phyloP scores from a whole-genome alignment of 164 flowering plant species.

The Magnolia changhungtana region DNA sequence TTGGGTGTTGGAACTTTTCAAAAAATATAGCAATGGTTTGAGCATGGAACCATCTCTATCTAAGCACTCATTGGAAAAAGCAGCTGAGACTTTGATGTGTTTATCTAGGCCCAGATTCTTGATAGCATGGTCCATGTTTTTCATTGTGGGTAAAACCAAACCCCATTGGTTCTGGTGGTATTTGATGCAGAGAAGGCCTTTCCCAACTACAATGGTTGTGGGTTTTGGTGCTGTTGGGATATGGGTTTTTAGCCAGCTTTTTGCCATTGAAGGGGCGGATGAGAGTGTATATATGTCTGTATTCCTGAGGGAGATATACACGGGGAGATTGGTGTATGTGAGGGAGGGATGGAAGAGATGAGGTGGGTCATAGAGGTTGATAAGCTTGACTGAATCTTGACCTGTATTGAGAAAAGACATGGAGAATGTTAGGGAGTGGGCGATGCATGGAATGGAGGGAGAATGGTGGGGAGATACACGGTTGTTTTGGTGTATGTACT shows the following conservation, averaged over 20 bases:
- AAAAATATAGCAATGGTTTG: conserved; percentile 48
- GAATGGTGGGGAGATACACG: background rate
- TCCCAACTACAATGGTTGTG: conserved; percentile 62
- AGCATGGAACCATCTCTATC: conserved; percentile 29
- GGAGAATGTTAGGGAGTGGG: background rate
- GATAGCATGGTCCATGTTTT: conserved; percentile 61
- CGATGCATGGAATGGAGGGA: background rate
- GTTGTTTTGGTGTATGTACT: background rate
- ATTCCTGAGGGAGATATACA: conserved; percentile 43
- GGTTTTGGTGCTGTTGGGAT: conserved; percentile 54
- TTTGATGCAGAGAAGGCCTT: conserved; percentile 38
- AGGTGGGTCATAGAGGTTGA: conserved; percentile 34
- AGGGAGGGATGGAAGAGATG: conserved; percentile 10
- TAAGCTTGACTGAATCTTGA: conserved; percentile 38
- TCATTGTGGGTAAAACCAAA: conserved; percentile 46
- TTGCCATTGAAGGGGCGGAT: conserved; percentile 55
- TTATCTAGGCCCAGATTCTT: conserved; percentile 70
- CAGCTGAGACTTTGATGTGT: conserved; percentile 57
- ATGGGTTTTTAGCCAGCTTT: conserved; percentile 61
- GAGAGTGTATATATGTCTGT: conserved; percentile 50
- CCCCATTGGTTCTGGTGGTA: conserved; percentile 31
- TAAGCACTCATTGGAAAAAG: conserved; percentile 46
- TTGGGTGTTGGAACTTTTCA: conserved; percentile 46
- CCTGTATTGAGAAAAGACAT: conserved; percentile 14
- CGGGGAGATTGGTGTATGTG: conserved; percentile 19